Base-by-base conservation (phyloP, 306 rosid genomes). In the Fragaria nilgerrensis region DNA sequence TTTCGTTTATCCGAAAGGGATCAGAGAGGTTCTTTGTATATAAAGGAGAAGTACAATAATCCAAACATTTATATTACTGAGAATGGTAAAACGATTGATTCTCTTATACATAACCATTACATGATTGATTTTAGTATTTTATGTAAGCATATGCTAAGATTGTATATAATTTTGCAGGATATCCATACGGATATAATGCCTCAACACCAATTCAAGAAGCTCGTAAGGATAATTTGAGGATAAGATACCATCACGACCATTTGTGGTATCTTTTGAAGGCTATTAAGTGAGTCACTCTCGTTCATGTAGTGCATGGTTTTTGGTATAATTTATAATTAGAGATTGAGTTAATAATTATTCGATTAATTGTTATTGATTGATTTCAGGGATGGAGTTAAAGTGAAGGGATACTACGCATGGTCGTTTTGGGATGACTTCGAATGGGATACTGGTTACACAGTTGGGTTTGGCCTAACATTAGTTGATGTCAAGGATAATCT, bases 1-100 rank as follows among this genome's bases (percentile, higher is more conserved):
- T 23, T 27, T 58, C 23, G 47, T 59, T 56, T 73, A 78, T 68
- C 85, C 82, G 0, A 12, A 5, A 14, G 85, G 85, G 36, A n/a
- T 82, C 2, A 25, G 9, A 19, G 69, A 77, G 36, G 1, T 34
- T 15, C 69, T 82, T 7, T 58, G 0, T 58, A 78, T 17, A 39
- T 15, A 25, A 73, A 82, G 62, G 4, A 48, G 0, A 53, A 59
- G 37, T 77, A 77, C 16, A n/a, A 68, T 5, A 22, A 82, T 61
- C 79, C 85, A 0, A 0, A 16, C 6, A 68, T 82, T 48, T 86
- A 82, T 67, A 86, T 88, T 9, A 86, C 85, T 20, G 89, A 89
- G 72, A 89, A 86, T 77, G 90, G 90, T 89, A 82, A 68, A 19
- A 12, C 15, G 43, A 7, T 20, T 7, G 25, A 56, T 56, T 20